A percentile compares a stretch with the other conserved stretches of the same genome.
Evolutionary conservation across 495 filamentous ascomycete species (phyloP).

Genomic region (Penicillium paxilli): DNA sequence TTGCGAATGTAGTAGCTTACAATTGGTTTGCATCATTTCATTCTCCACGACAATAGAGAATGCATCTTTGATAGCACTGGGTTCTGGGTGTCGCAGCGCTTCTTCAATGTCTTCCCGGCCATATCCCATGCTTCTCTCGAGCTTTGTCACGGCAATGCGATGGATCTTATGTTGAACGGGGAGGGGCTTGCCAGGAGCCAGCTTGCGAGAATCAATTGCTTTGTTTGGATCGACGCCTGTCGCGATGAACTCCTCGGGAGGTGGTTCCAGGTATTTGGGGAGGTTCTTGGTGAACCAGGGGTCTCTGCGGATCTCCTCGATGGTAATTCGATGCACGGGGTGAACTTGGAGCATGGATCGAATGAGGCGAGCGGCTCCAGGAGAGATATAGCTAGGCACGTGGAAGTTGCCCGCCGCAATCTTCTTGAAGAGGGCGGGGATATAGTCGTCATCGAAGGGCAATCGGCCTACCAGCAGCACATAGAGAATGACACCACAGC

Average conservation of each 20-base stretch:
- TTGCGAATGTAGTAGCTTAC: slow-evolving; percentile 46
- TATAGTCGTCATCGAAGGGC: slow-evolving; percentile 97
- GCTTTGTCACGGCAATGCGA: slow-evolving; percentile 86
- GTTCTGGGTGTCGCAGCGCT: slow-evolving; percentile 85
- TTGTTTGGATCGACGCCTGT: slow-evolving; percentile 90
- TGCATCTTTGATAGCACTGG: slow-evolving; percentile 97
- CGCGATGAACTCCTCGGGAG: slow-evolving; percentile 90
- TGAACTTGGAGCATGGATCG: slow-evolving; percentile 93
- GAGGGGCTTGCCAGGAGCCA: slow-evolving; percentile 73
- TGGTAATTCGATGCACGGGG: slow-evolving; percentile 87
- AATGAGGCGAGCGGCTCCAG: slow-evolving; percentile 82
- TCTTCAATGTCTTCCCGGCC: slow-evolving; percentile 93
- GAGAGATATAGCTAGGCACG: slow-evolving; percentile 82
- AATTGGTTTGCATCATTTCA: slow-evolving; percentile 93
- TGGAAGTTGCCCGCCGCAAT: slow-evolving; percentile 88
- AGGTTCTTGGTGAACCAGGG: slow-evolving; percentile 91
- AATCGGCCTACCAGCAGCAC: slow-evolving; percentile 88
- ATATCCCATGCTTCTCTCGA: slow-evolving; percentile 97
- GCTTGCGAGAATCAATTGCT: slow-evolving; percentile 75
- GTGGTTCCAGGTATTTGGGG: slow-evolving; percentile 79
- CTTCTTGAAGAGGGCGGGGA: slow-evolving; percentile 82
- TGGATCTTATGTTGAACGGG: slow-evolving; percentile 86
- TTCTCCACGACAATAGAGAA: slow-evolving; percentile 98
- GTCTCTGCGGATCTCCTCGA: slow-evolving; percentile 90
- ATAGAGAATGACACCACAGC: slow-evolving; percentile 97